Evolutionary conservation across 2,329 filamentous ascomycete species (phyloP), one percentile per base, ranked within the genome.

Genomic region (Fusarium xyrophilum): DNA sequence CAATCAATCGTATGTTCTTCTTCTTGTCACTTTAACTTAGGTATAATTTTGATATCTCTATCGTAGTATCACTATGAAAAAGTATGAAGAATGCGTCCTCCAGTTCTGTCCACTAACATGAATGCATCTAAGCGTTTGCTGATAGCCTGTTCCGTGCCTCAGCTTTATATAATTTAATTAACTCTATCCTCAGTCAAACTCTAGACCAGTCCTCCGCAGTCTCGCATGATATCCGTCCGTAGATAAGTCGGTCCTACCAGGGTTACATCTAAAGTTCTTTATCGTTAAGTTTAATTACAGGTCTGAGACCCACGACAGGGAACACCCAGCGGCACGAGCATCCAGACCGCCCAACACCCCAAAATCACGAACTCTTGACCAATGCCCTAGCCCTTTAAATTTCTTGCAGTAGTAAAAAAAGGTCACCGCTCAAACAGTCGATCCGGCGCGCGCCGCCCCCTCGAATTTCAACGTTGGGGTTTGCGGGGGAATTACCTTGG

Each of bases 401-500:
- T 6, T 6, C 25, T 25, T 25, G 25, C 7, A 12, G 12, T 6
- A 21, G 25, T 11, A 17, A 32, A 19, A 44, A n/a, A 17, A 33
- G 23, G n/a, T 19, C 28, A 55, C 19, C n/a, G 9, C 12, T 39
- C 17, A 30, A 27, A 48, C 38, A 42, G 38, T 14, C 27, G 53
- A 68, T 52, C 48, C 39, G 60, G 60, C 38, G 51, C 19, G 25
- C 40, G 46, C 28, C 33, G 42, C 36, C 32, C 47, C 33, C 25
- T 65, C 8, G 51, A 51, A 21, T 39, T 19, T 51, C 17, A 3
- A 39, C 25, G 10, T 66, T 67, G 43, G 64, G 63, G 64, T 62
- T 67, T 67, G 64, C 63, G 57, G 64, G 64, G 64, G 57, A 62
- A 25, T 39, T 25, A 23, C 32, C 10, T 27, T 33, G 5, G 27